Conservation (phyloP, 495 filamentous ascomycete genomes). For the Apiosordaria backusii region DNA sequence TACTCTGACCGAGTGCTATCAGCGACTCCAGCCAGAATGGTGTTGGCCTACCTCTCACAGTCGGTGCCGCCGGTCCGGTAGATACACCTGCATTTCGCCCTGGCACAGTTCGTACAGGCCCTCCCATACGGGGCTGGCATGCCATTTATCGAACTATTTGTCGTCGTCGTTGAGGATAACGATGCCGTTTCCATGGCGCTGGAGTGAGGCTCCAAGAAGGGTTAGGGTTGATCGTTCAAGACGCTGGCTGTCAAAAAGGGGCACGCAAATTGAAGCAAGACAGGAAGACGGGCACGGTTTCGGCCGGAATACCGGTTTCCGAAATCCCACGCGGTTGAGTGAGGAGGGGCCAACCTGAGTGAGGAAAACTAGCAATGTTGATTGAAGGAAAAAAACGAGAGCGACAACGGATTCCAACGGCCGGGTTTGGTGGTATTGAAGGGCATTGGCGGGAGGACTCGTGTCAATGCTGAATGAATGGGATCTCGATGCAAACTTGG, state of each 20-base stretch:
- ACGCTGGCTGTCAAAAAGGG: not conserved
- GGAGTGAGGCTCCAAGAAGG: not conserved
- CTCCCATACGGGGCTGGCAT: constrained; percentile 45
- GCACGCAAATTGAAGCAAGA: not conserved
- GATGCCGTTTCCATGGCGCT: not conserved
- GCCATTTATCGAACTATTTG: not conserved
- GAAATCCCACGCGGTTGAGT: not conserved
- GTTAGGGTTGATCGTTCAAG: not conserved
- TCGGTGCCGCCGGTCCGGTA: constrained; percentile 30
- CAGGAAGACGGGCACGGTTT: not conserved
- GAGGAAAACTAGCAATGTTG: not conserved
- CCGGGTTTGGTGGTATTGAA: not conserved
- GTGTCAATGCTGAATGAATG: not conserved
- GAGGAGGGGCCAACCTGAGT: not conserved
- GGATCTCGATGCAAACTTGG: not conserved
- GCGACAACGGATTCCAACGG: not conserved
- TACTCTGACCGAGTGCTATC: not conserved
- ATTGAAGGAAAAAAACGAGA: not conserved
- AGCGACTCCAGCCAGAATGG: not conserved
- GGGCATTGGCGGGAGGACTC: not conserved
- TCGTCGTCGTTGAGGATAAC: not conserved
- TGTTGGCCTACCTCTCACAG: constrained; percentile 48
- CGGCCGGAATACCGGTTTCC: not conserved
- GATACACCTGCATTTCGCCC: constrained; percentile 56
- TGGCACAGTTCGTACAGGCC: constrained; percentile 54